phyloP scores from a whole-genome alignment of 169 alveolate species.

The Plasmodium cynomolgi region DNA sequence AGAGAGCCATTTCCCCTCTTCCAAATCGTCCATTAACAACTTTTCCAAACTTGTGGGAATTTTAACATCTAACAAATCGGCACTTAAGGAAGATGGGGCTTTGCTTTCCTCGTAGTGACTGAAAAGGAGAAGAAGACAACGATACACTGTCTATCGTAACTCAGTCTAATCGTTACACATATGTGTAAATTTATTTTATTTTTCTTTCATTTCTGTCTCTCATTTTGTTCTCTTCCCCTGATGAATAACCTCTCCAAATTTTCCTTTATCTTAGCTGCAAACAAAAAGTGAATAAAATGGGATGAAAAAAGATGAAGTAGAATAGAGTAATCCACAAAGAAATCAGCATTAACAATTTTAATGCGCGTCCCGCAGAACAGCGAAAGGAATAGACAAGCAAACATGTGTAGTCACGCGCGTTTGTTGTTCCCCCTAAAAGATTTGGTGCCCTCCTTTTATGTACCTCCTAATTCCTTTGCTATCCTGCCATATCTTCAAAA shows the following conservation, averaged over 20 bases:
- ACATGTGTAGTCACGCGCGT: background rate
- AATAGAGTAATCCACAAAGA: background rate
- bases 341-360: background rate
- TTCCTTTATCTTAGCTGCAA: slow-evolving; percentile 28
- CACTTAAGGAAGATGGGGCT: slow-evolving; percentile 41
- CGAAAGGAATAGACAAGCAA: background rate
- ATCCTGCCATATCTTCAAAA: slow-evolving; percentile 26
- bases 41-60: slow-evolving; percentile 43
- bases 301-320: background rate
- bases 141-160: background rate
- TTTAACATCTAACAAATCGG: slow-evolving; percentile 51
- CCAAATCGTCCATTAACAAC: slow-evolving; percentile 55
- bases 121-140: background rate
- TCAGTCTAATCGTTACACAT: background rate
- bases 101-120: slow-evolving; percentile 63
- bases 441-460: background rate
- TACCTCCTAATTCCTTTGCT: slow-evolving; percentile 69
- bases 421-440: background rate
- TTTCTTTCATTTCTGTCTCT: background rate
- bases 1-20: slow-evolving; percentile 55
- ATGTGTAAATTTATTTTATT: background rate
- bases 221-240: background rate
- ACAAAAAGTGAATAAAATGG: background rate
- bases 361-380: background rate
- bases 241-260: slow-evolving; percentile 43